Percentiles rank a stretch among this genome's conserved stretches.
Conservation (phyloP, 1,284 basidiomycete genomes). For the Coniophora puteana region DNA sequence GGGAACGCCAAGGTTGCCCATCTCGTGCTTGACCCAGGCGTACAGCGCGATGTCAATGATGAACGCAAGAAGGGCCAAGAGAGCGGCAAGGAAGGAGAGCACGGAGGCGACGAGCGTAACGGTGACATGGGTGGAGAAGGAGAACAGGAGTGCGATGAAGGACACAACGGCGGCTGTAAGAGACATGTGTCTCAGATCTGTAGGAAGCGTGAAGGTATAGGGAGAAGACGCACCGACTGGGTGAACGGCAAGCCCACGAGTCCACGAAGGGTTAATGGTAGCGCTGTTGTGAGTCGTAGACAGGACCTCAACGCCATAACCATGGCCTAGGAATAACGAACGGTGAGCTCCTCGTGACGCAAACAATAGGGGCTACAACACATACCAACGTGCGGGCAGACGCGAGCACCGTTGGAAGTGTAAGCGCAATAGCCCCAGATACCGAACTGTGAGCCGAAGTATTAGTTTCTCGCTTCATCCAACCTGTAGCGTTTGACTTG, state of each 20-base stretch:
- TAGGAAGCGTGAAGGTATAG: constrained; percentile 1
- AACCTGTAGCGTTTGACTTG: constrained; percentile 32
- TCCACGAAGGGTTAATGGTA: constrained; percentile 57
- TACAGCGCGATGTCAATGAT: constrained; percentile 72
- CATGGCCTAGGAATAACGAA: constrained; percentile 37
- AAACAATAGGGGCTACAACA: constrained; percentile 9
- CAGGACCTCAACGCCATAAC: constrained; percentile 45
- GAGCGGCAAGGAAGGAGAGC: constrained; percentile 61
- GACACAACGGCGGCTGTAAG: constrained; percentile 55
- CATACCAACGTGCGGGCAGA: constrained; percentile 13
- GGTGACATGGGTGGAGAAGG: constrained; percentile 58
- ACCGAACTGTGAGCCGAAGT: constrained; percentile 18
- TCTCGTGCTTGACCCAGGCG: constrained; percentile 53
- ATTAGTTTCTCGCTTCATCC: neutral
- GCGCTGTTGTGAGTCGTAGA: constrained; percentile 33
- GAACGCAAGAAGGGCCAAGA: constrained; percentile 66
- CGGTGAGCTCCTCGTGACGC: constrained; percentile 6
- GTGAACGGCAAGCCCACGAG: constrained; percentile 68
- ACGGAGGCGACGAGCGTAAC: constrained; percentile 58
- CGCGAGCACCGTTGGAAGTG: constrained; percentile 12
- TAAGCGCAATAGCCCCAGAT: constrained; percentile 27
- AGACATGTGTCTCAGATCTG: constrained; percentile 4
- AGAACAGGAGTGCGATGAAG: constrained; percentile 58
- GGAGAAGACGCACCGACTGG: constrained; percentile 54
- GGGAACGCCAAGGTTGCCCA: constrained; percentile 43